These are phyloP conservation scores for Amyloporia xantha DNA, from an alignment of 768 basidiomycete species.

Conservation along the genomic window DNA sequence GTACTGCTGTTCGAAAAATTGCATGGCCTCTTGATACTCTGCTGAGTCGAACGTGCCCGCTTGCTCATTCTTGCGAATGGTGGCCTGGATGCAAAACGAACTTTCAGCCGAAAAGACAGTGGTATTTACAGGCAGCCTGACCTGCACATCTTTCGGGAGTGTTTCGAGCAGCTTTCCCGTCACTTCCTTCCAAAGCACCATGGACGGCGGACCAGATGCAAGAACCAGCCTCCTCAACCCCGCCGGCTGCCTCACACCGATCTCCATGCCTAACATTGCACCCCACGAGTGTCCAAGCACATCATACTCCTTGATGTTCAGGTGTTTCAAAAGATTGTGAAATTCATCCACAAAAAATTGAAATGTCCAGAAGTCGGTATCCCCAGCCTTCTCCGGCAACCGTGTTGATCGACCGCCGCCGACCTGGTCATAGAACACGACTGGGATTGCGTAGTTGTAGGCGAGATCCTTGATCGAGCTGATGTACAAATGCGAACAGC, in stretches of 20 bases:
- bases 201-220: conserved; percentile 37
- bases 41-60: conserved; percentile 34
- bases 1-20: conserved; percentile 35
- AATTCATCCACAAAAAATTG: conserved; percentile 51
- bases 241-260: conserved; percentile 36
- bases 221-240: conserved; percentile 35
- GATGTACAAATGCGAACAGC: conserved; percentile 35
- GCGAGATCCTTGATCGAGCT: conserved; percentile 31
- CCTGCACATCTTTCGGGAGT: conserved; percentile 29
- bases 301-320: conserved; percentile 37
- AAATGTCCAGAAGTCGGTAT: conserved; percentile 34
- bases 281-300: conserved; percentile 56
- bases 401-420: conserved; percentile 42
- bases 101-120: no score
- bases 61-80: conserved; percentile 37
- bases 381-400: conserved; percentile 26
- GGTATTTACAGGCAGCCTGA: no score
- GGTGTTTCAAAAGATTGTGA: conserved; percentile 36
- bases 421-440: conserved; percentile 48
- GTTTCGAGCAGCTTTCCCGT: conserved; percentile 18
- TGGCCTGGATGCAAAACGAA: conserved; percentile 29
- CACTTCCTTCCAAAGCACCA: conserved; percentile 32
- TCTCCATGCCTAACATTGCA: conserved; percentile 41
- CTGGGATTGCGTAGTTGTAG: conserved; percentile 25
- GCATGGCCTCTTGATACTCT: conserved; percentile 40